These are phyloP conservation scores for Phytophthora pistaciae DNA, from an alignment of 352 stramenopile genomes.

Conservation along the genomic window DNA sequence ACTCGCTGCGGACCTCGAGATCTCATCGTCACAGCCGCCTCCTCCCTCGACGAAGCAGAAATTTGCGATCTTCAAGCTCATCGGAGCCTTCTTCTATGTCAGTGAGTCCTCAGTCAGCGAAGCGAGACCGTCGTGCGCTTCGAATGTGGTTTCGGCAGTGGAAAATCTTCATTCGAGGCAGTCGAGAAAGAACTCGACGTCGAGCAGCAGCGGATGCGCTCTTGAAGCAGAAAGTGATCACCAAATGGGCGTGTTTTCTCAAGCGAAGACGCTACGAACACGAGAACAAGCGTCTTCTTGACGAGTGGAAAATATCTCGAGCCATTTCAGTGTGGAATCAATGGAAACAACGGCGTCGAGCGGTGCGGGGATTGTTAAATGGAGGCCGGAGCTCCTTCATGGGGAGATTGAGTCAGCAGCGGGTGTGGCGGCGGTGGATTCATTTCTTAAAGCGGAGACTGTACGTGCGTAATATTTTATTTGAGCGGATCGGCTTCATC, in stretches of 20 bases:
- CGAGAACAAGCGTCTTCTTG: slow-evolving; percentile 22
- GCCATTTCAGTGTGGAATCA: slow-evolving; percentile 8
- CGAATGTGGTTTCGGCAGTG: slow-evolving; percentile 43
- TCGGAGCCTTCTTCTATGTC: background rate
- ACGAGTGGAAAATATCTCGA: slow-evolving; percentile 28
- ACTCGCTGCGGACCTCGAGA: background rate
- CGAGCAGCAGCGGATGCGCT: slow-evolving; percentile 16
- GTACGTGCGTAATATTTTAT: slow-evolving; percentile 10
- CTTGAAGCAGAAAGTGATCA: slow-evolving; percentile 33
- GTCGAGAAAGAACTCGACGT: slow-evolving; percentile 22
- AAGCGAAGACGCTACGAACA: slow-evolving; percentile 13
- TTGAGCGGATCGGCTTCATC: background rate
- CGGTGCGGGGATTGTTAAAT: slow-evolving; percentile 17
- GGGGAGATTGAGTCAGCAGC: slow-evolving; percentile 28
- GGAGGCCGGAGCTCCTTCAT: slow-evolving; percentile 29
- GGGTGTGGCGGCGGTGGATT: slow-evolving; percentile 42
- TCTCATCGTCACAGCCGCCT: slow-evolving; percentile 4
- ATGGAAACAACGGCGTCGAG: slow-evolving; percentile 7
- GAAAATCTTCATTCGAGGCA: slow-evolving; percentile 31
- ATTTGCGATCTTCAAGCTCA: slow-evolving; percentile 5
- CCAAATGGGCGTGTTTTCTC: slow-evolving; percentile 23
- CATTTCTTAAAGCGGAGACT: slow-evolving; percentile 23
- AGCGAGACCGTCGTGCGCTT: slow-evolving; percentile 10
- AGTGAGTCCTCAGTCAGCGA: background rate
- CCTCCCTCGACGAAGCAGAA: slow-evolving; percentile 3